Conservation (phyloP, 116 monocot species). For the Papilionanthe hybrid region DNA sequence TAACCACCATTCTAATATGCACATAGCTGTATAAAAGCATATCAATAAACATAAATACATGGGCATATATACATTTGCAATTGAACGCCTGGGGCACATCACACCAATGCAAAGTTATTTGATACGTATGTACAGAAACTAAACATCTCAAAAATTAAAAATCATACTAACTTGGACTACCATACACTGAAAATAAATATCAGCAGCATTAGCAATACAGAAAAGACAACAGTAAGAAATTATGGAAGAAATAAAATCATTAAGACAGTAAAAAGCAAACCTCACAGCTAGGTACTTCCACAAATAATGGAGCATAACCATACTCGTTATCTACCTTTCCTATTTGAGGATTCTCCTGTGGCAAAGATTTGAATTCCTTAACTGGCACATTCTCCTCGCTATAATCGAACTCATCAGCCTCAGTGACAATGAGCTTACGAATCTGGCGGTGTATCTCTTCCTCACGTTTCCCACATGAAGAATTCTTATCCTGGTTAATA, state of each 20-base stretch:
- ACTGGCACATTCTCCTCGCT: constrained; percentile 24
- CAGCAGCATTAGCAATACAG: neutral
- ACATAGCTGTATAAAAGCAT: too few species aligned
- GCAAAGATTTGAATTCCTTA: constrained; percentile 16
- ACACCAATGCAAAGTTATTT: neutral
- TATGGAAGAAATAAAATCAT: neutral
- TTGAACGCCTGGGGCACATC: neutral
- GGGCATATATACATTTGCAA: neutral
- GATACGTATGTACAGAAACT: neutral
- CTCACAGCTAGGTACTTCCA: constrained; percentile 1
- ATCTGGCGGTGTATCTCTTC: constrained; percentile 67
- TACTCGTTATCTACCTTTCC: neutral
- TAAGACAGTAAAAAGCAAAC: neutral
- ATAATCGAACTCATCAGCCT: constrained; percentile 12
- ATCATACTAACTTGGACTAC: neutral
- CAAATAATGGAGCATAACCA: neutral
- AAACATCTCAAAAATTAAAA: neutral
- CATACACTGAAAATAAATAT: neutral
- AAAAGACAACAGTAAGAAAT: neutral
- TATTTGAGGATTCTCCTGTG: neutral
- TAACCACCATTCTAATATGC: too few species aligned
- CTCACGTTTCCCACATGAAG: constrained; percentile 46
- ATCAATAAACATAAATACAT: too few species aligned
- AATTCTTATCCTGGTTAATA: constrained; percentile 36
- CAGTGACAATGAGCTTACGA: constrained; percentile 33